Conservation (phyloP, 306 rosid genomes). For the Trifolium pratense region DNA sequence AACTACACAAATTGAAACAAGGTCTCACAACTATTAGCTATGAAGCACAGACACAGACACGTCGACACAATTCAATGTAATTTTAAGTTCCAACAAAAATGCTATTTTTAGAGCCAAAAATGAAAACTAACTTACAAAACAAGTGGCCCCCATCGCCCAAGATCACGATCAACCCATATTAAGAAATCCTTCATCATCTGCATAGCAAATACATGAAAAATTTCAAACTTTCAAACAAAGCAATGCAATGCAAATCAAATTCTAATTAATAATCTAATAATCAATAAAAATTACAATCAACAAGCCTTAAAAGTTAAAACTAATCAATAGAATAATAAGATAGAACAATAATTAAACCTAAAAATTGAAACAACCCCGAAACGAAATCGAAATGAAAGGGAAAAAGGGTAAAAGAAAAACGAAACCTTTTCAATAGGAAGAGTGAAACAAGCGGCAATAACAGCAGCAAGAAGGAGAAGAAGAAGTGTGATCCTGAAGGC, state of each 20-base stretch:
- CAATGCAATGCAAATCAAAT: conserved; percentile 26
- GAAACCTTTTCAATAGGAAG: conserved; percentile 87
- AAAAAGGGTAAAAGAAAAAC: conserved; percentile 20
- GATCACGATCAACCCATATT: conserved; percentile 88
- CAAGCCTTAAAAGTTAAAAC: no score
- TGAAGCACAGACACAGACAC: neutral
- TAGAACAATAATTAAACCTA: neutral
- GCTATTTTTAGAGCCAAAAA: neutral
- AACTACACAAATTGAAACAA: conserved; percentile 29
- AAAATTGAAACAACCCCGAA: neutral
- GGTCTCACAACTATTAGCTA: conserved; percentile 5
- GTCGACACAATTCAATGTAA: no score
- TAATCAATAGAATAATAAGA: no score
- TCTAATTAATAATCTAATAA: neutral
- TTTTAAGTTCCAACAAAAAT: neutral
- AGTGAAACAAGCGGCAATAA: conserved; percentile 68
- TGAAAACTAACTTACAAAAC: conserved; percentile 70
- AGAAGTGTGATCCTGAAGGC: conserved; percentile 72
- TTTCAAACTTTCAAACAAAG: neutral
- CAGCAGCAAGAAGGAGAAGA: conserved; percentile 69
- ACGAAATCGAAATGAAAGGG: neutral
- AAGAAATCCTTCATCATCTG: conserved; percentile 90
- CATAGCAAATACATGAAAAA: conserved; percentile 18
- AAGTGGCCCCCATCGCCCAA: conserved; percentile 94
- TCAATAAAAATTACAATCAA: neutral